Evolutionary conservation across 345 rosid species (phyloP).

Genomic region (Geranium rotundifolium): DNA sequence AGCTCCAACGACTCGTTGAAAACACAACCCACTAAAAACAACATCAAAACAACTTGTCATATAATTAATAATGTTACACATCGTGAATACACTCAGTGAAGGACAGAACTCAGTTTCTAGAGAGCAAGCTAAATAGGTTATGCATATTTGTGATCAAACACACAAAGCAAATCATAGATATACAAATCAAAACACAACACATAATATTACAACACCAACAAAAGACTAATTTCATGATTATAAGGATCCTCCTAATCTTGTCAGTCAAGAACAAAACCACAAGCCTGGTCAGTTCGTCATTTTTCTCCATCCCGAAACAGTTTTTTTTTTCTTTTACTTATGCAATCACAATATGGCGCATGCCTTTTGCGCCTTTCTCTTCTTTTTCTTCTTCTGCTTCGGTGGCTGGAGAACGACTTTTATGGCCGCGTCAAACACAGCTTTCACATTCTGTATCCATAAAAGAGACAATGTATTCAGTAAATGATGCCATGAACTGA

Average conservation of each 20-base stretch:
- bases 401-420: constrained; percentile 48
- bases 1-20: too few species aligned
- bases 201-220: neutral
- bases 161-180: neutral
- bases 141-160: neutral
- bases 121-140: neutral
- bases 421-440: constrained; percentile 47
- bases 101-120: neutral
- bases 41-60: neutral
- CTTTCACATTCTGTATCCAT: constrained; percentile 37
- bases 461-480: neutral
- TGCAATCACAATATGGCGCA: constrained; percentile 35
- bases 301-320: neutral
- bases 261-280: neutral
- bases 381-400: constrained; percentile 41
- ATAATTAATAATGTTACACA: neutral
- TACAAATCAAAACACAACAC: neutral
- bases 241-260: neutral
- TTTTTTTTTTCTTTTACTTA: too few species aligned
- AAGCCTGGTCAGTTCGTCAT: neutral
- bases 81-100: neutral
- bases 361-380: constrained; percentile 22
- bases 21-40: neutral
- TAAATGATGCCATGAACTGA: neutral
- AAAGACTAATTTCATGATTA: too few species aligned